Percentiles rank a stretch among this genome's conserved stretches.
Evolutionary conservation across 2,329 filamentous ascomycete genomes (phyloP).

Genomic region (Alternaria brassicicola): DNA sequence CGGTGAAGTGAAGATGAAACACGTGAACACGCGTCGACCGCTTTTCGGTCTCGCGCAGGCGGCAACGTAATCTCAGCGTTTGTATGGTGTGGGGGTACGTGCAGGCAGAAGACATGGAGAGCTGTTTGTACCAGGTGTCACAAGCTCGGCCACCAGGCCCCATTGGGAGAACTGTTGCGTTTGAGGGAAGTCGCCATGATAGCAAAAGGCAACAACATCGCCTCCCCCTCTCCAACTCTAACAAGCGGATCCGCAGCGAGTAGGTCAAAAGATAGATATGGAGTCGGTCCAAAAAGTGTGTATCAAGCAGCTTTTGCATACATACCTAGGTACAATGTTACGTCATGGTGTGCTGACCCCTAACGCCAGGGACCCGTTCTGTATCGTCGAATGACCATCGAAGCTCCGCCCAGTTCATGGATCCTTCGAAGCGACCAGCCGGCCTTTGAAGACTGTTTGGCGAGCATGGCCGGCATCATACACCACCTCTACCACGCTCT

Average conservation of each 20-base stretch:
- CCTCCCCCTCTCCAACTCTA: no score
- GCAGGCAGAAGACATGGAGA: background rate
- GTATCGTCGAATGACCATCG: background rate
- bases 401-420: background rate
- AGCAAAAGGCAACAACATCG: background rate
- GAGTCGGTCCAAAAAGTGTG: background rate
- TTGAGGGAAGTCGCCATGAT: constrained; percentile 5
- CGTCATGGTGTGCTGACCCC: background rate
- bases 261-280: background rate
- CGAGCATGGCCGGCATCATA: constrained; percentile 50
- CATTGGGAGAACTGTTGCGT: background rate
- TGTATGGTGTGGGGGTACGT: background rate
- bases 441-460: constrained; percentile 40
- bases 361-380: background rate
- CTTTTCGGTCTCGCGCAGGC: background rate
- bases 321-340: background rate
- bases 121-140: constrained; percentile 9
- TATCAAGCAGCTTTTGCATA: background rate
- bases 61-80: background rate
- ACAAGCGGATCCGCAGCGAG: background rate
- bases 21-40: constrained; percentile 11
- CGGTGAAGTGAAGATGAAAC: constrained; percentile 13
- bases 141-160: background rate
- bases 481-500: constrained; percentile 52
- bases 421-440: constrained; percentile 18